phyloP scores from a whole-genome alignment of 805 yeast species.

The Candida quercuum region DNA sequence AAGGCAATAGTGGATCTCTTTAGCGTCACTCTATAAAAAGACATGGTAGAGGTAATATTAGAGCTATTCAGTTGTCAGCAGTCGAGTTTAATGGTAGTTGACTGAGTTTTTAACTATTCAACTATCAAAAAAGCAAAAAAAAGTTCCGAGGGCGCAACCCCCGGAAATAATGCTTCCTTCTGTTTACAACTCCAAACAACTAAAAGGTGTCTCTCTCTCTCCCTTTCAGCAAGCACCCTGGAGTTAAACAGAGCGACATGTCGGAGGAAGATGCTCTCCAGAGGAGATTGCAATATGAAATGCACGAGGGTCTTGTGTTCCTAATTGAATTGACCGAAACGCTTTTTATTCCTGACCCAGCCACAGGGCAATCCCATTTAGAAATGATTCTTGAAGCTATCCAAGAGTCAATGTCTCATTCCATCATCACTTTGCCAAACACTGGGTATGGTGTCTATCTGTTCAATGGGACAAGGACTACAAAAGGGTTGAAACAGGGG shows the following conservation, averaged over 20 bases:
- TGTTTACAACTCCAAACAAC: no score
- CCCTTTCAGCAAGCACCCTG: no score
- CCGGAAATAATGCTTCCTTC: no score
- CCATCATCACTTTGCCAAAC: constrained; percentile 58
- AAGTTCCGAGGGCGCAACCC: no score
- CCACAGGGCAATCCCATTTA: constrained; percentile 36
- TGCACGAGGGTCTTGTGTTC: constrained; percentile 60
- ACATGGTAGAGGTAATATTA: no score
- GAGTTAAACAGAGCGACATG: background rate
- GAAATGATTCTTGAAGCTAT: constrained; percentile 51
- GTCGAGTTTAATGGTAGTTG: no score
- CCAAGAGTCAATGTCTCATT: constrained; percentile 55
- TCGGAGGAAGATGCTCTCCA: constrained; percentile 3
- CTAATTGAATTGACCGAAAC: constrained; percentile 53
- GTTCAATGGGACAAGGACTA: constrained; percentile 40
- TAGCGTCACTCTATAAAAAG: constrained; percentile 65
- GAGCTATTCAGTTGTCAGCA: no score
- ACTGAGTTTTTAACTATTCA: no score
- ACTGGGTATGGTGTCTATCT: constrained; percentile 75
- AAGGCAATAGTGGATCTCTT: constrained; percentile 81
- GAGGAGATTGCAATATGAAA: constrained; percentile 27
- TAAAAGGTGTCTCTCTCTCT: background rate
- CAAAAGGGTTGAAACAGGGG: constrained; percentile 33
- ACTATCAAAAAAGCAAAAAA: no score
- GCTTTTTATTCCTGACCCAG: constrained; percentile 34